These are phyloP conservation scores for Trichomonascus vanleenenianus DNA, from an alignment of 805 yeast species.

Conservation along the genomic window DNA sequence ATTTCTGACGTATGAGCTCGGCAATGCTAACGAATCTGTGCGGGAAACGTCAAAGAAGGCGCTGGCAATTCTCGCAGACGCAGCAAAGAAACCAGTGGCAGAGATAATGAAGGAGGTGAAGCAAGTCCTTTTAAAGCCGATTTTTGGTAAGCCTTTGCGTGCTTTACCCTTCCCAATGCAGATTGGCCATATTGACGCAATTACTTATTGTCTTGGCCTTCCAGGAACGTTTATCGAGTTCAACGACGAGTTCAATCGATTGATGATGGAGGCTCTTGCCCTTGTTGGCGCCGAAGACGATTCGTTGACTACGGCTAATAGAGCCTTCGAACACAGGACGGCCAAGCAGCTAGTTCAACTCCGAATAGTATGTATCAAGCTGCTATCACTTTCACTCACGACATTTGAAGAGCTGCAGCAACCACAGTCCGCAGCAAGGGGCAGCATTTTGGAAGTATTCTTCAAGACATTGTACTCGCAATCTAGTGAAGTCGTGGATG, in stretches of 20 bases:
- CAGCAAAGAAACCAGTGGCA: constrained; percentile 61
- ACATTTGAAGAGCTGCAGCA: constrained; percentile 67
- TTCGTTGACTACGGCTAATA: constrained; percentile 78
- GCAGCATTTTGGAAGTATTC: constrained; percentile 83
- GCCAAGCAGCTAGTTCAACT: constrained; percentile 81
- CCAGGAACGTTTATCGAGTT: constrained; percentile 77
- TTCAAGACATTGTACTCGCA: constrained; percentile 86
- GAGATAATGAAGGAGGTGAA: constrained; percentile 78
- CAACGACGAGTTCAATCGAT: constrained; percentile 79
- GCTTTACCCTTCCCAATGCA: constrained; percentile 99
- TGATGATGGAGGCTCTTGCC: constrained; percentile 84
- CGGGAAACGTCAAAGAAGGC: constrained; percentile 75
- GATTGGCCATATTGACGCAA: constrained; percentile 95
- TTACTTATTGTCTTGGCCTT: constrained; percentile 79
- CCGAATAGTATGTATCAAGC: constrained; percentile 80
- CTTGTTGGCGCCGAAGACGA: constrained; percentile 97
- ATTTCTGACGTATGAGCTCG: constrained; percentile 86
- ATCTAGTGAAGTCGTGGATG: constrained; percentile 81
- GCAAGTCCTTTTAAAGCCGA: constrained; percentile 77
- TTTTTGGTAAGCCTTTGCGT: constrained; percentile 91
- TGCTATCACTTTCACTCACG: constrained; percentile 74
- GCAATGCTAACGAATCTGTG: constrained; percentile 78
- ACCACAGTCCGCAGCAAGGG: constrained; percentile 44
- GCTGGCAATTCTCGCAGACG: constrained; percentile 56
- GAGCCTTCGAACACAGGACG: constrained; percentile 79